These are phyloP conservation scores for Xylaria acuta DNA, from an alignment of 495 filamentous ascomycete species.

Conservation along the genomic window DNA sequence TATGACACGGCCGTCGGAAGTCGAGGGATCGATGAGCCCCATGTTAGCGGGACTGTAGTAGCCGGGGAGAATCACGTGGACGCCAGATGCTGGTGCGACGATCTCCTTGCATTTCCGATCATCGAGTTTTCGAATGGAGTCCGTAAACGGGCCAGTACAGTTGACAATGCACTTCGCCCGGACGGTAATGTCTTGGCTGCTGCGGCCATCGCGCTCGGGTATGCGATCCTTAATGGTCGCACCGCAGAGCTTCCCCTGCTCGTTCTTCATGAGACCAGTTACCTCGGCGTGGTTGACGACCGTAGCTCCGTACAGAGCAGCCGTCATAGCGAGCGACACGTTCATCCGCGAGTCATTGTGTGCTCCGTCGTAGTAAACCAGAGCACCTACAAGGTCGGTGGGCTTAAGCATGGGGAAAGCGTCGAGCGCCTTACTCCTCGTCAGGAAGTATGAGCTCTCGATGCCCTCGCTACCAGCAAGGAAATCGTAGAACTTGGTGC, in stretches of 20 bases:
- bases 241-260: conserved; percentile 77
- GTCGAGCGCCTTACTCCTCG: conserved; percentile 91
- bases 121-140: conserved; percentile 92
- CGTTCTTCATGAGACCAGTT: conserved; percentile 80
- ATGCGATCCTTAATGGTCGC: conserved; percentile 80
- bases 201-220: conserved; percentile 57
- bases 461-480: conserved; percentile 95
- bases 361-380: conserved; percentile 98
- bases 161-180: conserved; percentile 93
- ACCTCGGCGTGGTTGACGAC: conserved; percentile 95
- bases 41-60: conserved; percentile 96
- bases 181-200: conserved; percentile 70
- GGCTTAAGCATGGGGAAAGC: conserved; percentile 97
- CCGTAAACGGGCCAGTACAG: conserved; percentile 95
- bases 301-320: conserved; percentile 89
- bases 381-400: conserved; percentile 81
- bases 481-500: conserved; percentile 94
- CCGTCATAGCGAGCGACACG: conserved; percentile 93
- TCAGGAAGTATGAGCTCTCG: conserved; percentile 95
- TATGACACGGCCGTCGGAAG: conserved; percentile 95
- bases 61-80: conserved; percentile 93
- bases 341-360: conserved; percentile 99
- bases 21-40: conserved; percentile 94
- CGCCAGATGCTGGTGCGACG: conserved; percentile 90
- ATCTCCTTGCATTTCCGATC: conserved; percentile 76